Evolutionary conservation across 768 basidiomycete genomes (phyloP).

Genomic region (Pleurotus cornucopiae): DNA sequence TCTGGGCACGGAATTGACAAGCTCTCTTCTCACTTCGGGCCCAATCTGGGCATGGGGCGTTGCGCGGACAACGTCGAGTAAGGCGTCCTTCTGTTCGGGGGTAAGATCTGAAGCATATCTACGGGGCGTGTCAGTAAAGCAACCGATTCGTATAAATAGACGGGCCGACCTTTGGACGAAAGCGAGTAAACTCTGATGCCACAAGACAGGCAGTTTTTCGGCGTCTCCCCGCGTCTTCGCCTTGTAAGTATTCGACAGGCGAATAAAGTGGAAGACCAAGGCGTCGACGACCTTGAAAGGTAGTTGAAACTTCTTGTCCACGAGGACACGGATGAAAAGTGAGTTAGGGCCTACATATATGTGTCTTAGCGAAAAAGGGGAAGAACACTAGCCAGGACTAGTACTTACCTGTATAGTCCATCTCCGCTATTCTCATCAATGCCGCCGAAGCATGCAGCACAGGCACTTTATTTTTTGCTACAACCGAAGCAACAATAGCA

Average conservation of each 20-base stretch:
- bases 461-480: conserved; percentile 88
- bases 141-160: conserved; percentile 4
- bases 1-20: conserved; percentile 81
- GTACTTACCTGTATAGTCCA: conserved; percentile 85
- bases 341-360: conserved; percentile 73
- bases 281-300: conserved; percentile 98
- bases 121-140: not conserved
- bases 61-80: conserved; percentile 88
- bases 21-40: conserved; percentile 84
- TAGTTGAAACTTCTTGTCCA: conserved; percentile 97
- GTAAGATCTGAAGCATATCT: conserved; percentile 95
- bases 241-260: conserved; percentile 88
- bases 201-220: conserved; percentile 89
- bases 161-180: conserved; percentile 78
- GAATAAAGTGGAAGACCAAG: conserved; percentile 97
- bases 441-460: conserved; percentile 97
- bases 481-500: conserved; percentile 87
- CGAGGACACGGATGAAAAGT: conserved; percentile 91
- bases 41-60: conserved; percentile 87
- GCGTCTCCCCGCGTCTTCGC: conserved; percentile 63
- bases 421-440: conserved; percentile 85
- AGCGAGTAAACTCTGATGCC: conserved; percentile 95
- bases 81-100: conserved; percentile 94
- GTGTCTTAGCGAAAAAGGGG: not conserved
- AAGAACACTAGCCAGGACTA: not conserved